These are phyloP conservation scores for Microbotryum silenes-acaulis DNA, from an alignment of 1,284 basidiomycete species.

Conservation along the genomic window DNA sequence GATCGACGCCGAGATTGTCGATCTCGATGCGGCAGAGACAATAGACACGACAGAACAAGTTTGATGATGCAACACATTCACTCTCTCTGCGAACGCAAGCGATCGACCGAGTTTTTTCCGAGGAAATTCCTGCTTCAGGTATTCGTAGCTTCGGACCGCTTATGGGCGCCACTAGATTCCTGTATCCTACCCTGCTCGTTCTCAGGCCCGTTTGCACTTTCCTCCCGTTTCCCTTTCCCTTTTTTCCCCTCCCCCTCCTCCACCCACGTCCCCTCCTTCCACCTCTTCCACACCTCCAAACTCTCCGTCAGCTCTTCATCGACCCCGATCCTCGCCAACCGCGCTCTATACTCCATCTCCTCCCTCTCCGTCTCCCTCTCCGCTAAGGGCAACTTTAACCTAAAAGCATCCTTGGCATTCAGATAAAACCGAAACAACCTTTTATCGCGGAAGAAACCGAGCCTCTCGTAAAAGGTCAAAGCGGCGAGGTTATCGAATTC, in stretches of 20 bases:
- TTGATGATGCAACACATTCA: no score
- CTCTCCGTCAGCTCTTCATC: neutral
- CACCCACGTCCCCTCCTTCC: neutral
- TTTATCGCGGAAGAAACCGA: slow-evolving; percentile 95
- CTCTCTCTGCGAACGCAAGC: no score
- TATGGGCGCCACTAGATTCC: no score
- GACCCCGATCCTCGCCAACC: neutral
- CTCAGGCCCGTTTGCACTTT: no score
- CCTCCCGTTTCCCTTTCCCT: no score
- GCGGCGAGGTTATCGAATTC: slow-evolving; percentile 88
- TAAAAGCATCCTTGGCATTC: slow-evolving; percentile 50
- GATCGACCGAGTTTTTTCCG: no score
- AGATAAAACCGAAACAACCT: slow-evolving; percentile 90
- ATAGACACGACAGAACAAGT: no score
- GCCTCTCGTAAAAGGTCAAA: slow-evolving; percentile 75
- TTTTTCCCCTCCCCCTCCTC: neutral
- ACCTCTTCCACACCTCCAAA: neutral
- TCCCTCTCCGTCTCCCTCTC: neutral
- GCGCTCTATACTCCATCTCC: neutral
- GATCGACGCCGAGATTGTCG: slow-evolving; percentile 23
- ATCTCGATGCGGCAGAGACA: slow-evolving; percentile 10
- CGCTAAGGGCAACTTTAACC: slow-evolving; percentile 22
- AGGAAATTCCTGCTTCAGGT: no score
- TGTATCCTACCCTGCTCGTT: no score
- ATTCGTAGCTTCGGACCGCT: no score